These are phyloP conservation scores for Bondarzewia mesenterica DNA, from an alignment of 1,284 basidiomycete genomes.

Conservation along the genomic window DNA sequence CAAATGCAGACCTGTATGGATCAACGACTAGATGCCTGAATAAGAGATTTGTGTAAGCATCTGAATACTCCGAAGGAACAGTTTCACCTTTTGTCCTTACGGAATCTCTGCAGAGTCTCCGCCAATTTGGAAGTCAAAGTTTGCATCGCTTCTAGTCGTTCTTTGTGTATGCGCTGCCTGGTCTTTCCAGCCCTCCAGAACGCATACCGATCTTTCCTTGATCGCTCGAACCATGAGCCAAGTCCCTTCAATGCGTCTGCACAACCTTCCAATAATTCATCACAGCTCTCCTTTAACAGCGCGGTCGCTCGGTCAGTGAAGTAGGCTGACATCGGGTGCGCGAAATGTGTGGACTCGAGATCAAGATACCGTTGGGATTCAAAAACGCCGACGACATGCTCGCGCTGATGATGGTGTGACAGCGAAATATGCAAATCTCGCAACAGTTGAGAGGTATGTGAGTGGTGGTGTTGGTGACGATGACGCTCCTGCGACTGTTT, in stretches of 20 bases:
- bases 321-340: slow-evolving; percentile 43
- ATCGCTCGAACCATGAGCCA: slow-evolving; percentile 43
- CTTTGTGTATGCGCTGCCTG: slow-evolving; percentile 24
- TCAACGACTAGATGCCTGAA: slow-evolving; percentile 56
- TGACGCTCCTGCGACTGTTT: slow-evolving; percentile 7
- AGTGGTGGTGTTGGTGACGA: slow-evolving; percentile 15
- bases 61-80: not conserved
- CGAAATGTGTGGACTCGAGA: slow-evolving; percentile 52
- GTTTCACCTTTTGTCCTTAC: slow-evolving; percentile 43
- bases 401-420: slow-evolving; percentile 20
- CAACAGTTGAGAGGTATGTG: slow-evolving; percentile 22
- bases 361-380: slow-evolving; percentile 76
- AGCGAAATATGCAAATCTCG: slow-evolving; percentile 16
- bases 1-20: slow-evolving; percentile 60
- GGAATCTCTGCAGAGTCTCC: slow-evolving; percentile 38
- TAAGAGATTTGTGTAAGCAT: slow-evolving; percentile 7
- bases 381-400: slow-evolving; percentile 74
- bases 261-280: slow-evolving; percentile 47
- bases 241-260: slow-evolving; percentile 37
- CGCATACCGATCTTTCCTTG: slow-evolving; percentile 30
- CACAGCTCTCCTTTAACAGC: slow-evolving; percentile 49
- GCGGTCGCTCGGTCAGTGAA: slow-evolving; percentile 42
- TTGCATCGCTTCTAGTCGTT: slow-evolving; percentile 25
- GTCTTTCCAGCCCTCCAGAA: slow-evolving; percentile 27
- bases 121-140: slow-evolving; percentile 32